Percentiles rank a stretch among this genome's conserved stretches.
Evolutionary conservation across 345 rosid genomes (phyloP).

Genomic region (Firmiana major): DNA sequence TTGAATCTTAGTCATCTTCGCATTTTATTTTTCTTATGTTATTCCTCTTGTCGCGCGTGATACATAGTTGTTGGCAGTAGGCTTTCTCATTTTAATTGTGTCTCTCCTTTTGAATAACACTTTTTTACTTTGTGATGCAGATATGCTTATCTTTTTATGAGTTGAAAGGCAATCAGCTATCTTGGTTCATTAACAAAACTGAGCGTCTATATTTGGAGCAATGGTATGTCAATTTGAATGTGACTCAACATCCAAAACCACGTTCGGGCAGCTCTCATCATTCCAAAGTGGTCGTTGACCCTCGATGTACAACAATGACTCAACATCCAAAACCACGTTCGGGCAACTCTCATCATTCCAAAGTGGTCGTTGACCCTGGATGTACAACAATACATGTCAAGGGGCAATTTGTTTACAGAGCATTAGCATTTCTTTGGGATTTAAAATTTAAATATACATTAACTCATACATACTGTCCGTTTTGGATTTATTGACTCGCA

Average conservation of each 20-base stretch:
- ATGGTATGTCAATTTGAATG: slow-evolving; percentile 88
- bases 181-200: slow-evolving; percentile 76
- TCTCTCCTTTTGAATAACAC: background rate
- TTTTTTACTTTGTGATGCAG: slow-evolving; percentile 35
- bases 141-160: slow-evolving; percentile 89
- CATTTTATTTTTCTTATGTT: too few species aligned
- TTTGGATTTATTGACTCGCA: too few species aligned
- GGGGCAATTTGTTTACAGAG: too few species aligned
- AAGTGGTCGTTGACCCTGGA: slow-evolving; percentile 59
- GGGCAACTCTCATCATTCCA: slow-evolving; percentile 60
- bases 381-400: slow-evolving; percentile 52
- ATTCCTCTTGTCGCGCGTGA: background rate
- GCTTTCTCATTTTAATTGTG: background rate
- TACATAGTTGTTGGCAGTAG: background rate
- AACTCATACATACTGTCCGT: too few species aligned
- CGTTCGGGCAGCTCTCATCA: slow-evolving; percentile 55
- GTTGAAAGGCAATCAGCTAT: slow-evolving; percentile 77
- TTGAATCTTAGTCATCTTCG: too few species aligned
- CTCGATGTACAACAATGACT: slow-evolving; percentile 50
- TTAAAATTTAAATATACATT: too few species aligned
- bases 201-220: slow-evolving; percentile 84
- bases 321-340: slow-evolving; percentile 54
- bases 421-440: too few species aligned
- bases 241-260: slow-evolving; percentile 57
- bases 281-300: slow-evolving; percentile 55